Evolutionary conservation across 1,284 basidiomycete genomes (phyloP).

Genomic region (Irpex rosettiformis): DNA sequence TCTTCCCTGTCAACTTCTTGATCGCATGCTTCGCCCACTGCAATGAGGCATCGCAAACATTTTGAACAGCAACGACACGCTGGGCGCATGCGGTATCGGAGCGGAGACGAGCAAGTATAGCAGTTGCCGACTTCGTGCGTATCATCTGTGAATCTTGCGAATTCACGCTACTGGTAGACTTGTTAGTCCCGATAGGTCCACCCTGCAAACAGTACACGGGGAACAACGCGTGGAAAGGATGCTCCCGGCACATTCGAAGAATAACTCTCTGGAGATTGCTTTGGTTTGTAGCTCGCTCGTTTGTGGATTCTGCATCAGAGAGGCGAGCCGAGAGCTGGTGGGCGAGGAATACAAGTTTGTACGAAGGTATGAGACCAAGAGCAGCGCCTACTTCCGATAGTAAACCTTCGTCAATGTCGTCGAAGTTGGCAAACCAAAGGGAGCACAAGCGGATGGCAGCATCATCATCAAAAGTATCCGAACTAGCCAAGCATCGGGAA

Average conservation of each 20-base stretch:
- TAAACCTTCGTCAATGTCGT: conserved; percentile 41
- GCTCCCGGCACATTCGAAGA: conserved; percentile 78
- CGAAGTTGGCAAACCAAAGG: conserved; percentile 88
- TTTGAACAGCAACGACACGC: conserved; percentile 59
- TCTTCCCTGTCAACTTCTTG: conserved; percentile 24
- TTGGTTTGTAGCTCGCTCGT: conserved; percentile 48
- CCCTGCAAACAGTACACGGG: conserved; percentile 74
- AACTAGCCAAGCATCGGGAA: conserved; percentile 65
- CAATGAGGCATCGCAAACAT: conserved; percentile 70
- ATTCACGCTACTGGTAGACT: conserved; percentile 34
- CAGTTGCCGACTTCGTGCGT: conserved; percentile 64
- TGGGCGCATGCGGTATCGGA: conserved; percentile 33
- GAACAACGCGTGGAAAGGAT: conserved; percentile 93
- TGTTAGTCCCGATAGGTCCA: conserved; percentile 10
- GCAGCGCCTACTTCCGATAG: conserved; percentile 49
- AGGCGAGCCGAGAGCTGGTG: conserved; percentile 92
- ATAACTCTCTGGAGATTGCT: conserved; percentile 64
- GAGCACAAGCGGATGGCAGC: conserved; percentile 82
- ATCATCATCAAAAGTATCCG: conserved; percentile 75
- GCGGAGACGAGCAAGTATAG: conserved; percentile 64
- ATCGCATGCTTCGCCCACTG: conserved; percentile 76
- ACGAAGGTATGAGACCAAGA: conserved; percentile 71
- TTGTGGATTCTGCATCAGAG: conserved; percentile 35
- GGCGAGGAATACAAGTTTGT: conserved; percentile 87
- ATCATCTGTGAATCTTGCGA: conserved; percentile 43